Evolutionary conservation across 2,329 filamentous ascomycete species (phyloP).

Genomic region (Parascedosporium putredinis): DNA sequence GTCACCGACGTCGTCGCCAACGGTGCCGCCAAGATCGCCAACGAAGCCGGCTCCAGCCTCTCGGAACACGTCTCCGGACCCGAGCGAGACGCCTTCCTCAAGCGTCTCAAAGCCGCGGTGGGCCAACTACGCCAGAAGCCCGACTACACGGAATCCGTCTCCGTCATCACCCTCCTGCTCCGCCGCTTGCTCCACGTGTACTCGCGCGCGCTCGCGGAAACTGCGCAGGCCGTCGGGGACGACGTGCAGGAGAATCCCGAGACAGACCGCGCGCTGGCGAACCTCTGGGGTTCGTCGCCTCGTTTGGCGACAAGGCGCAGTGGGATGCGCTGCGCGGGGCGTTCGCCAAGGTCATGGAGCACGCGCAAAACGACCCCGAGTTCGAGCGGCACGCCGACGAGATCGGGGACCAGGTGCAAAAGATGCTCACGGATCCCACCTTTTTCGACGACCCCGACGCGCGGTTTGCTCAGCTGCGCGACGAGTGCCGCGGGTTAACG

Average conservation of each 20-base stretch:
- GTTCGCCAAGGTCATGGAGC: slow-evolving; percentile 61
- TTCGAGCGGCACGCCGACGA: slow-evolving; percentile 71
- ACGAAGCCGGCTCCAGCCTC: slow-evolving; percentile 58
- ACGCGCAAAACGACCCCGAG: slow-evolving; percentile 67
- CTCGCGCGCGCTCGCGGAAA: slow-evolving; percentile 59
- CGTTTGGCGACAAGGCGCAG: slow-evolving; percentile 61
- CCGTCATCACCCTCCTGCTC: slow-evolving; percentile 63
- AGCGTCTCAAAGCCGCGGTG: slow-evolving; percentile 68
- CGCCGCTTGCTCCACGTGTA: slow-evolving; percentile 71
- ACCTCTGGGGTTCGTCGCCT: slow-evolving; percentile 75
- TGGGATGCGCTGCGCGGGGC: slow-evolving; percentile 67
- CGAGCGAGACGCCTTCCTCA: slow-evolving; percentile 61
- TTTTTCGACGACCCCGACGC: slow-evolving; percentile 69
- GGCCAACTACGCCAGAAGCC: slow-evolving; percentile 61
- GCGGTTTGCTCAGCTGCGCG: slow-evolving; percentile 38
- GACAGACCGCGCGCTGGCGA: slow-evolving; percentile 63
- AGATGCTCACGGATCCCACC: slow-evolving; percentile 72
- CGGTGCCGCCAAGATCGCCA: slow-evolving; percentile 39
- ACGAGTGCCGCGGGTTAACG: slow-evolving; percentile 51
- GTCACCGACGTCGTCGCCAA: slow-evolving; percentile 44
- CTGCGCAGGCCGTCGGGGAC: slow-evolving; percentile 54
- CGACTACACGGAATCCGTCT: slow-evolving; percentile 82
- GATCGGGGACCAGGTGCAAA: slow-evolving; percentile 63
- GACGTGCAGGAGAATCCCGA: slow-evolving; percentile 65
- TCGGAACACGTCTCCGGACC: slow-evolving; percentile 62